These are phyloP conservation scores for Amanita brunnescens DNA, from an alignment of 768 basidiomycete species.

Conservation along the genomic window DNA sequence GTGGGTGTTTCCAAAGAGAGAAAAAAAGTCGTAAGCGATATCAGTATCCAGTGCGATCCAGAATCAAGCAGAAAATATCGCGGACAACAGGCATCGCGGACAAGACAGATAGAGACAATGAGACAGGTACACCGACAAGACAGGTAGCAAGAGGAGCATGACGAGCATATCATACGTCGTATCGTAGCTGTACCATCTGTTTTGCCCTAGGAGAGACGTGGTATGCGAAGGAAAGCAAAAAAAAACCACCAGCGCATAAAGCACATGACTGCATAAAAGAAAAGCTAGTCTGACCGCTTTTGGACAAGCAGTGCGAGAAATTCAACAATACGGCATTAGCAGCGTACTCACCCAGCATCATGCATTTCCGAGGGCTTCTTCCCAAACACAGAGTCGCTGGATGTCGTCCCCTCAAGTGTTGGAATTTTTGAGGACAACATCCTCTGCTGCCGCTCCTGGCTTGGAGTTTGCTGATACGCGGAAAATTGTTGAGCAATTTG, in stretches of 20 bases:
- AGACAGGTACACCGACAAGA: constrained; percentile 9
- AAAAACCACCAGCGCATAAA: neutral
- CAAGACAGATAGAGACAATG: constrained; percentile 7
- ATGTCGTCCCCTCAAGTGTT: constrained; percentile 6
- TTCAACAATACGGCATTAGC: constrained; percentile 9
- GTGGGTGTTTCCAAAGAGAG: constrained; percentile 14
- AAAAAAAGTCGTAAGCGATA: constrained; percentile 11
- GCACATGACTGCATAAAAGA: too few relatives aligned
- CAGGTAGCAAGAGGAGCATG: constrained; percentile 5
- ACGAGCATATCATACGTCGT: constrained; percentile 7
- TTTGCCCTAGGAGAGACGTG: constrained; percentile 3
- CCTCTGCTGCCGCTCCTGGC: constrained; percentile 51
- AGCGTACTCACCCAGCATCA: constrained; percentile 67
- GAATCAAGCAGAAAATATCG: constrained; percentile 1
- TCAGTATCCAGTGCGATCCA: constrained; percentile 18
- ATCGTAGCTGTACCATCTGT: constrained; percentile 7
- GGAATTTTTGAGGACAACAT: constrained; percentile 12
- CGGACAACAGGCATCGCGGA: constrained; percentile 3
- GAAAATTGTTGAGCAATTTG: constrained; percentile 62
- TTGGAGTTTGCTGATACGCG: constrained; percentile 54
- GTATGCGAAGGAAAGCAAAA: neutral
- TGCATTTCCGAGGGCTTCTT: constrained; percentile 69
- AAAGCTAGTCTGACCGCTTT: too few relatives aligned
- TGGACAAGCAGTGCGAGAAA: constrained; percentile 10
- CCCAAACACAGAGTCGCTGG: constrained; percentile 35